Conservation (phyloP, 192 early-diverging fungal genomes). For the Backusella circina region DNA sequence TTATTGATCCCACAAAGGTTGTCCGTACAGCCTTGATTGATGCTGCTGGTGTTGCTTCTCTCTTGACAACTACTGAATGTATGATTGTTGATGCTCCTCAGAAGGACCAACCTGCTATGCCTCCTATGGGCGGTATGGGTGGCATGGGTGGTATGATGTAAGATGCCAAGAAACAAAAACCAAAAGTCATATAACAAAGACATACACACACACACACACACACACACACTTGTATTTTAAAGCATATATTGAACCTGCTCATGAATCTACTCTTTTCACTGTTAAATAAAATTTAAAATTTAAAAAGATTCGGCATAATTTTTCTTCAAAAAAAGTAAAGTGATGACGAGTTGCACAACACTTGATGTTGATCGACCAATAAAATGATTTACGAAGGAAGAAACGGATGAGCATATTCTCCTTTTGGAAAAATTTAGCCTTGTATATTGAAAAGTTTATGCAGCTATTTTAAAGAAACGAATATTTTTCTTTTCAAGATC, state of each 20-base stretch:
- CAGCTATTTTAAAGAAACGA: not conserved
- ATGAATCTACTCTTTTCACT: not conserved
- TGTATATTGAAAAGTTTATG: not conserved
- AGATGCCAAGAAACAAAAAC: too few species aligned
- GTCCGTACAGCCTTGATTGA: constrained; percentile 96
- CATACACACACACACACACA: too few species aligned
- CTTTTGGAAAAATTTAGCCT: not conserved
- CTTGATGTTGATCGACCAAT: not conserved
- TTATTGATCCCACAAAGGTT: constrained; percentile 98
- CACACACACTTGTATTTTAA: not conserved
- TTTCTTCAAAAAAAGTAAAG: not conserved
- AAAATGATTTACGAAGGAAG: not conserved
- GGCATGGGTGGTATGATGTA: constrained; percentile 31
- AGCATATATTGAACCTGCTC: not conserved
- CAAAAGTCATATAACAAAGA: not conserved
- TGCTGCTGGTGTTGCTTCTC: constrained; percentile 92
- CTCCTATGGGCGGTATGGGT: constrained; percentile 73
- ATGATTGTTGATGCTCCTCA: constrained; percentile 95
- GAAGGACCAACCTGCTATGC: constrained; percentile 50
- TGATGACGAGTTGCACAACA: not conserved
- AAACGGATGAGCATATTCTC: not conserved
- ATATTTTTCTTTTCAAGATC: not conserved
- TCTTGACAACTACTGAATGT: constrained; percentile 96
- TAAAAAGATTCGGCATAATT: not conserved
- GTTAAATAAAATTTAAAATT: not conserved